Base-by-base conservation (phyloP, 345 rosid species). In the Syzygium aromaticum region DNA sequence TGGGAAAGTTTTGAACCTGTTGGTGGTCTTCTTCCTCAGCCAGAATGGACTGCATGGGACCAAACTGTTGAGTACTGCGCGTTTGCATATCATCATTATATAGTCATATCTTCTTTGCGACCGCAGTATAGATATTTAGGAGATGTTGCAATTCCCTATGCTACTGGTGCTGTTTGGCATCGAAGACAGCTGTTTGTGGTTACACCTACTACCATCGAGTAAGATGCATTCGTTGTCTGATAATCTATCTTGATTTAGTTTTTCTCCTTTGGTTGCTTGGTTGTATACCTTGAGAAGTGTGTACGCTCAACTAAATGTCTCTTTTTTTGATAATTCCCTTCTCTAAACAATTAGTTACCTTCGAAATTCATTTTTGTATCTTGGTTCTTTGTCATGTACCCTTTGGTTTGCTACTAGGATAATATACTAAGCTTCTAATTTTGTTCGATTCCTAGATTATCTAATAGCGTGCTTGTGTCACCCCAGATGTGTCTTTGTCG, bases 21-120 rank as follows among this genome's bases (percentile, higher is more conserved):
- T 54, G 98, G 99, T 87, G 95, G 92, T 86, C 93, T 98, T 91
- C 96, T 98, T 93, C 98, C 99, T 93, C 99, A 96, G 92, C 99
- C 99, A 87, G 99, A 98, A 87, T 98, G 99, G 99, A 93, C 99
- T 83, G 99, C 99, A 85, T 98, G 99, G 99, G 99, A 98, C 92
- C 96, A 95, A 91, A 98, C 98, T 80, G 99, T 96, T 88, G 99
- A 98, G 90, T 95, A 98, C 89, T 98, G 99, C 92, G 99, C 99
- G 27, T 95, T 98, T 91, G 98, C 96, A 28, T 96, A 96, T 92
- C 99, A 94, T 88, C 94, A 95, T 23, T 98, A 95, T 88, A 95
- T 98, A 89, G 98, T 98, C 78, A 94, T 98, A 90, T 95, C 97
- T 64, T 98, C 98, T 86, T 89, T 98, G 92, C 96, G 99, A 27